Conservation (phyloP, 495 filamentous ascomycete species). For the Hamigera avellanea region DNA sequence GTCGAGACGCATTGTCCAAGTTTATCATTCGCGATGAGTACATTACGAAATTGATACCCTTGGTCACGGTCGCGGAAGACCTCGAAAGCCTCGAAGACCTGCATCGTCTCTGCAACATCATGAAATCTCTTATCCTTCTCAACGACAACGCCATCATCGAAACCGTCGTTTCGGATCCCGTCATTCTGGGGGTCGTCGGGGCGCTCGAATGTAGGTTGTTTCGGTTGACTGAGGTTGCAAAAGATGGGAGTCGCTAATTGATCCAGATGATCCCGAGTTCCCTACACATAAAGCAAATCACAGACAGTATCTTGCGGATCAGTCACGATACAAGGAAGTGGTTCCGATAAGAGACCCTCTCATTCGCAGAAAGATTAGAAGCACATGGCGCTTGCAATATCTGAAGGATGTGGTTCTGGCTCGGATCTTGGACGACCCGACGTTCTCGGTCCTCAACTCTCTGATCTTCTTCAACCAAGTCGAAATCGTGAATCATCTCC, state of each 20-base stretch:
- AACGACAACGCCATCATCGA: slow-evolving; percentile 95
- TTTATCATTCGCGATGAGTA: slow-evolving; percentile 76
- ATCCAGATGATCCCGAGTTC: slow-evolving; percentile 84
- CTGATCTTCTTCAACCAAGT: slow-evolving; percentile 99
- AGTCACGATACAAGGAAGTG: slow-evolving; percentile 90
- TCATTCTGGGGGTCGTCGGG: slow-evolving; percentile 86
- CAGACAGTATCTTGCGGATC: slow-evolving; percentile 79
- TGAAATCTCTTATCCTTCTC: slow-evolving; percentile 88
- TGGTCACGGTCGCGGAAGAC: slow-evolving; percentile 81
- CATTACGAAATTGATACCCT: slow-evolving; percentile 72
- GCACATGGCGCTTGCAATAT: slow-evolving; percentile 91
- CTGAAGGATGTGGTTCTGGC: slow-evolving; percentile 97
- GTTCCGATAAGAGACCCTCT: slow-evolving; percentile 73
- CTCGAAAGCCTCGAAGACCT: slow-evolving; percentile 76
- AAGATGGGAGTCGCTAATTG: slow-evolving; percentile 2
- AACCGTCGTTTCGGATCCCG: slow-evolving; percentile 77
- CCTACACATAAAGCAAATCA: slow-evolving; percentile 98
- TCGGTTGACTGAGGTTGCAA: background rate
- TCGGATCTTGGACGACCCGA: slow-evolving; percentile 92
- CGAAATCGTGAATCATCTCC: slow-evolving; percentile 89
- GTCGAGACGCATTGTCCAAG: slow-evolving; percentile 83
- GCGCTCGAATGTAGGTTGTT: slow-evolving; percentile 71
- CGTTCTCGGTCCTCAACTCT: slow-evolving; percentile 93
- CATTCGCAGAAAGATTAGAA: slow-evolving; percentile 84
- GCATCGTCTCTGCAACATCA: slow-evolving; percentile 90